Evolutionary conservation across 2,329 filamentous ascomycete genomes (phyloP), one percentile per base, ranked within the genome.

Genomic region (Arthrobotrys sphaeroides): DNA sequence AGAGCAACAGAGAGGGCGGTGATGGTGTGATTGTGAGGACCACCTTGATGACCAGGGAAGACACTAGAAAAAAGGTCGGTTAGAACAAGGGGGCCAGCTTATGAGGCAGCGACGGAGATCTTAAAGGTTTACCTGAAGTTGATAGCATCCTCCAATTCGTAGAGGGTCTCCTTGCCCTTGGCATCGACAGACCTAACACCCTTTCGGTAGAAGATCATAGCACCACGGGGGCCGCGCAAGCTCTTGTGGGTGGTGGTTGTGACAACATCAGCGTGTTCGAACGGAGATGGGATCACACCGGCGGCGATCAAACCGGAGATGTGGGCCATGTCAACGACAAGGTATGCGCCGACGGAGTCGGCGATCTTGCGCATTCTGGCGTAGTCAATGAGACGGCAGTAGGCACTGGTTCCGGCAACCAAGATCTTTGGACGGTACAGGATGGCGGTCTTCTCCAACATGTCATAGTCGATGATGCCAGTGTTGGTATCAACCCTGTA

Each of bases 171-270:
- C 85, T 97, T 94, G 81, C 93, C 93, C 88, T 97, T 97, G 84
- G 91, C 86, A 82, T 98, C 92, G 65, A 91, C 91, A 81, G 91
- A 93, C 81, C 94, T 91, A 77, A 97, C 90, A 78, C 95, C 95
- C 87, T 96, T 97, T 84, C 95, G 92, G 90, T 94, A 99, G 89
- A 99, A 99, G 86, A 99, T 99, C 95, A 99, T 99, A 83, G 95
- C 95, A 82, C 95, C 95, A 83, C 95, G 93, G 74, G 95, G 95
- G 74, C 95, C 95, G 84, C 95, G 93, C 80, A 99, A 91, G 67
- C 94, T 97, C 88, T 99, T 99, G 90, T 99, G 95, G 51, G 95
- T 99, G 77, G 95, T 99, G 78, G 95, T 99, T 78, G 95, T 99
- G 80, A 99, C 95, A 70, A 99, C 91, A 82, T 99, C 95, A 79